phyloP scores from a whole-genome alignment of 495 filamentous ascomycete species.

The Lasiosphaeria hispida region DNA sequence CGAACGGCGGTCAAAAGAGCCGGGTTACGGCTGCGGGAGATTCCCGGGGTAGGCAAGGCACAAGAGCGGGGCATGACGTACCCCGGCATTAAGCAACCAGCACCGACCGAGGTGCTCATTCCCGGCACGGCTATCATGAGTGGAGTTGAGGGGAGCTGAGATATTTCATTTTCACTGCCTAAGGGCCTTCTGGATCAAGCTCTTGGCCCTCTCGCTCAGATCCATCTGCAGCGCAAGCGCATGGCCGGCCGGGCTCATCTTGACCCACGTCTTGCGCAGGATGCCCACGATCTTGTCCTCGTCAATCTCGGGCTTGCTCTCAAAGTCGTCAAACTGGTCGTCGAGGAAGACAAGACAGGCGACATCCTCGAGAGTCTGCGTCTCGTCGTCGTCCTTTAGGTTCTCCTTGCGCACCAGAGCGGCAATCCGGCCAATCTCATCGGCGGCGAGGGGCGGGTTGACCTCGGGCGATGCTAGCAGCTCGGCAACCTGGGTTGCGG shows the following conservation, averaged over 20 bases:
- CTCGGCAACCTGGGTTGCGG: conserved; percentile 57
- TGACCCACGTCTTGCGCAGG: conserved; percentile 78
- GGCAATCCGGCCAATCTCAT: conserved; percentile 51
- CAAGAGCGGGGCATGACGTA: too few species aligned
- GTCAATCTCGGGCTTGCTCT: conserved; percentile 52
- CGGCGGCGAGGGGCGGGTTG: conserved; percentile 32
- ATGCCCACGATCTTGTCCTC: conserved; percentile 75
- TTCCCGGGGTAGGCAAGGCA: too few species aligned
- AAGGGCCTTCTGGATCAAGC: conserved; percentile 64
- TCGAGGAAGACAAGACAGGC: conserved; percentile 84
- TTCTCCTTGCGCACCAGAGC: conserved; percentile 65
- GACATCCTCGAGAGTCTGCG: conserved; percentile 75
- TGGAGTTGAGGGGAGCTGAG: neutral
- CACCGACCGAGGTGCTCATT: too few species aligned
- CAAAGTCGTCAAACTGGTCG: conserved; percentile 77
- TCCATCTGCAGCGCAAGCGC: conserved; percentile 64
- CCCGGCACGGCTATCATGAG: too few species aligned
- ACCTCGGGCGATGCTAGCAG: conserved; percentile 50
- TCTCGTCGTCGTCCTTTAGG: conserved; percentile 60
- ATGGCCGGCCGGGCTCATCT: conserved; percentile 69
- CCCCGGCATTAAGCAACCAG: too few species aligned
- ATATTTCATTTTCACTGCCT: conserved; percentile 7
- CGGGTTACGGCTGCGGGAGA: too few species aligned
- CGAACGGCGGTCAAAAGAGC: neutral
- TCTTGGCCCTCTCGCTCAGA: conserved; percentile 57